Evolutionary conservation across 306 rosid species (phyloP).

Genomic region (Aeschynomene evenia): DNA sequence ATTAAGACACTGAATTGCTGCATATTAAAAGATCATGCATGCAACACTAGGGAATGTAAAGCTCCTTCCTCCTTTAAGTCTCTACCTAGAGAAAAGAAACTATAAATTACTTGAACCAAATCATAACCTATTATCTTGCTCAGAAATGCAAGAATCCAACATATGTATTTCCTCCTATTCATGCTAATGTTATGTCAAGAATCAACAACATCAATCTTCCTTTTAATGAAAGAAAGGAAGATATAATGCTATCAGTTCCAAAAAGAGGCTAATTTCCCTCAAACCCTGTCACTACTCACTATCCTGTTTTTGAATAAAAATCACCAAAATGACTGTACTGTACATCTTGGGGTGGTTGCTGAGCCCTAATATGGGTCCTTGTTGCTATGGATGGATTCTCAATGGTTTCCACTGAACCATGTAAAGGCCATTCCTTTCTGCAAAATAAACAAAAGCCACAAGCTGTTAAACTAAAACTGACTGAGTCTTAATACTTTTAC

Average conservation of each 20-base stretch:
- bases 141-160: conserved; percentile 36
- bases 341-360: conserved; percentile 56
- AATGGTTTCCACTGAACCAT: conserved; percentile 47
- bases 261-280: conserved; percentile 47
- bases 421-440: conserved; percentile 58
- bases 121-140: conserved; percentile 28
- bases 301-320: conserved; percentile 52
- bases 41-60: neutral
- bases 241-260: conserved; percentile 56
- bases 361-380: conserved; percentile 53
- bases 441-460: conserved; percentile 18
- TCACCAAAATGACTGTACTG: conserved; percentile 75
- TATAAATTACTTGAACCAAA: neutral
- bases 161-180: conserved; percentile 46
- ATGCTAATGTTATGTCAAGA: conserved; percentile 42
- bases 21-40: neutral
- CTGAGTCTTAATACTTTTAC: neutral
- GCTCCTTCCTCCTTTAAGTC: neutral
- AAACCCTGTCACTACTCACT: conserved; percentile 24
- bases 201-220: conserved; percentile 58
- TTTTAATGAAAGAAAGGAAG: conserved; percentile 56
- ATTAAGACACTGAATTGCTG: neutral
- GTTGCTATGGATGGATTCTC: conserved; percentile 43
- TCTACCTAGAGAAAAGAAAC: neutral
- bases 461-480: neutral